Percentiles rank a stretch among this genome's conserved stretches.
Conservation (phyloP, 495 filamentous ascomycete species). For the Hypoxylon crocopeplum region DNA sequence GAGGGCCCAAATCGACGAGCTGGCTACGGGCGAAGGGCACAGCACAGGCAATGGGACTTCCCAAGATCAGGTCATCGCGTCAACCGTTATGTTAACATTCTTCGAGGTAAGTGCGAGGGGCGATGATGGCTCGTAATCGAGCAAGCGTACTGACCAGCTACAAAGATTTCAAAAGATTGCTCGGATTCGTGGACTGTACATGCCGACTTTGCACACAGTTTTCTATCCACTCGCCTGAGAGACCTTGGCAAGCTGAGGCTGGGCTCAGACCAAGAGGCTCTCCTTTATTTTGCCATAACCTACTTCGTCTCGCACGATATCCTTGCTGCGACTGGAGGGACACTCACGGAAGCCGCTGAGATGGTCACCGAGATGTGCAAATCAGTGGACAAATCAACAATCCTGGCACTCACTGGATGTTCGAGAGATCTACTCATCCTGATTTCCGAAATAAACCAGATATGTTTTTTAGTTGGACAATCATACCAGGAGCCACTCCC, state of each 20-base stretch:
- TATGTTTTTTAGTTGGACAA: slow-evolving; percentile 7
- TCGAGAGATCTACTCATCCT: slow-evolving; percentile 27
- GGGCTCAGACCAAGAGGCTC: slow-evolving; percentile 22
- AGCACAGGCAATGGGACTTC: background rate
- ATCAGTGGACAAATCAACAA: slow-evolving; percentile 16
- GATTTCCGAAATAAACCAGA: slow-evolving; percentile 31
- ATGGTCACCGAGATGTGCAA: slow-evolving; percentile 29
- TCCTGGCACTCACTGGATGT: slow-evolving; percentile 22
- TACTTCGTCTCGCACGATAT: slow-evolving; percentile 36
- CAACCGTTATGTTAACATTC: slow-evolving; percentile 28
- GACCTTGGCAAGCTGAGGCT: slow-evolving; percentile 17
- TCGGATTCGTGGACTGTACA: slow-evolving; percentile 31
- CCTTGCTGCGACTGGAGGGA: slow-evolving; percentile 25
- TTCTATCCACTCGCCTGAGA: slow-evolving; percentile 18
- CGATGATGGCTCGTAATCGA: background rate
- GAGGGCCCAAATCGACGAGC: slow-evolving; percentile 5
- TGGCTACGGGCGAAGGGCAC: slow-evolving; percentile 4
- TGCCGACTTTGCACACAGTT: slow-evolving; percentile 24
- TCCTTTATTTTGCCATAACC: slow-evolving; percentile 30
- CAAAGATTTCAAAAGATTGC: slow-evolving; percentile 29
- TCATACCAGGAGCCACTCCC: slow-evolving; percentile 2
- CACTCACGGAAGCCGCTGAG: slow-evolving; percentile 17
- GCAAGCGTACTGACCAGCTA: background rate
- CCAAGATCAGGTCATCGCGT: slow-evolving; percentile 31
- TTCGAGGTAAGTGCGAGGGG: slow-evolving; percentile 21